Conservation (phyloP, 768 basidiomycete species). For the Boletus reticuloceps region DNA sequence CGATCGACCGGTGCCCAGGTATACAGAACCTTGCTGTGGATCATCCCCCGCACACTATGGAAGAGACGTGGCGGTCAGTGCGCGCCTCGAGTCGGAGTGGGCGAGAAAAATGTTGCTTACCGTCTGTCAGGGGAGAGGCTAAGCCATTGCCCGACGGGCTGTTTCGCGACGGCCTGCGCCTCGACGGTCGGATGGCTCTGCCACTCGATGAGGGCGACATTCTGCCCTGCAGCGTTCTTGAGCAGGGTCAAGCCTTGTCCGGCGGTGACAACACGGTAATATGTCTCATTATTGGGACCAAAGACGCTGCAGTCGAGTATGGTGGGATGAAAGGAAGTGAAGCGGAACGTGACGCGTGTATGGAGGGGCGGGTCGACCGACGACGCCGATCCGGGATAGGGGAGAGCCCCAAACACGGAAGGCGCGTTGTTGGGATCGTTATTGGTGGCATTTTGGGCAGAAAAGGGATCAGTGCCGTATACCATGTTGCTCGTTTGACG, state of each 20-base stretch:
- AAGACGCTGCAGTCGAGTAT: constrained; percentile 56
- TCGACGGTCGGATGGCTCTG: constrained; percentile 47
- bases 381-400: constrained; percentile 41
- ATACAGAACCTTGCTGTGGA: constrained; percentile 47
- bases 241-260: constrained; percentile 54
- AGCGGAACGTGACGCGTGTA: constrained; percentile 42
- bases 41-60: constrained; percentile 42
- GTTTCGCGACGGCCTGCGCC: constrained; percentile 49
- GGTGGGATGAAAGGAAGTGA: constrained; percentile 49
- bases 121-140: constrained; percentile 45
- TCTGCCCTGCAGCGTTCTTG: constrained; percentile 46
- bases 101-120: constrained; percentile 25
- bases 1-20: constrained; percentile 55
- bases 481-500: constrained; percentile 4
- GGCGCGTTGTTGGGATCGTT: constrained; percentile 27
- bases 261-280: constrained; percentile 51
- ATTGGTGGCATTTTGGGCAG: constrained; percentile 24
- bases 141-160: constrained; percentile 53
- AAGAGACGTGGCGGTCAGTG: background rate
- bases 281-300: constrained; percentile 46
- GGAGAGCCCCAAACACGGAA: constrained; percentile 64
- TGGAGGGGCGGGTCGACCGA: constrained; percentile 26
- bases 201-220: constrained; percentile 61
- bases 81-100: background rate
- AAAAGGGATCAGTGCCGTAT: constrained; percentile 30